A percentile compares a stretch with the other conserved stretches of the same genome.
Conservation (phyloP, 441 rosid genomes). For the Pelargonium hybrid region DNA sequence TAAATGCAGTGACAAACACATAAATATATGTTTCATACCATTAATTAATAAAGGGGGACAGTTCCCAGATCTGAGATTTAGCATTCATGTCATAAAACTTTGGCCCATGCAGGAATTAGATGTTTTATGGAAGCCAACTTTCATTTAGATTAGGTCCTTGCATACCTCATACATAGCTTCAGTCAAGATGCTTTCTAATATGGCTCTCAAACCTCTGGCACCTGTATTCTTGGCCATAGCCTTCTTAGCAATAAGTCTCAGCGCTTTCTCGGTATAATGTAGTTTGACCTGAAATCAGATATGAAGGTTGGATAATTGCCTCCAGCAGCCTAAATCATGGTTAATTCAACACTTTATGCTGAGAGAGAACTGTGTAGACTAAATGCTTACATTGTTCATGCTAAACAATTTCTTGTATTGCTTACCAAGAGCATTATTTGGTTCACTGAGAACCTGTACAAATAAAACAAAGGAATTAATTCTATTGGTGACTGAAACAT, state of each 20-base stretch:
- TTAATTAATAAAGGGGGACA: not conserved
- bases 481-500: not conserved
- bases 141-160: not conserved
- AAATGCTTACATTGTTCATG: slow-evolving; percentile 84
- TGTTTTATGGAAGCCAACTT: not conserved
- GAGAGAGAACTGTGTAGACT: too few relatives aligned
- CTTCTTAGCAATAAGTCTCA: slow-evolving; percentile 60
- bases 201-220: slow-evolving; percentile 82
- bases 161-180: slow-evolving; percentile 96
- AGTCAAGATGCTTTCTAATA: slow-evolving; percentile 72
- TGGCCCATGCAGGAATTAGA: not conserved
- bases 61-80: not conserved
- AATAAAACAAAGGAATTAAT: not conserved
- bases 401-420: slow-evolving; percentile 86
- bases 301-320: too few relatives aligned
- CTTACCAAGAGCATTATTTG: slow-evolving; percentile 86
- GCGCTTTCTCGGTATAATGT: slow-evolving; percentile 68
- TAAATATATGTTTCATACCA: not conserved
- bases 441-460: slow-evolving; percentile 71
- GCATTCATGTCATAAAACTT: too few relatives aligned
- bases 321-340: not conserved
- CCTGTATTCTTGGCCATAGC: slow-evolving; percentile 90
- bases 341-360: too few relatives aligned
- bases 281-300: slow-evolving; percentile 66
- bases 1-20: not conserved